phyloP scores from a whole-genome alignment of 495 filamentous ascomycete species.

The Podospora pseudoanserina region DNA sequence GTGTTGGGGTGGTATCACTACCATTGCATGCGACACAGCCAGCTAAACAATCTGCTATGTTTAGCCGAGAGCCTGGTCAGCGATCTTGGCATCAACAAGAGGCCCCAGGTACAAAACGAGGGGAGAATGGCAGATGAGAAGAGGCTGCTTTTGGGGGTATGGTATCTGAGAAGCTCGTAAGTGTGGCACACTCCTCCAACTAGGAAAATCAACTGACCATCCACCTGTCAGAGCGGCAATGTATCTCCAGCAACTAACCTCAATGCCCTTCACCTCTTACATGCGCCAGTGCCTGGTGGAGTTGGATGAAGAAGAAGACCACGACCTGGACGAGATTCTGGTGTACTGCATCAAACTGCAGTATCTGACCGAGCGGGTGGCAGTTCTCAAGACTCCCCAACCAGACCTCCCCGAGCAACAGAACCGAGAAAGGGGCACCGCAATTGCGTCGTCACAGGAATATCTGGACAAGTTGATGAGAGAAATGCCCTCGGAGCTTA shows the following conservation, averaged over 20 bases:
- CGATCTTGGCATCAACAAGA: constrained; percentile 43
- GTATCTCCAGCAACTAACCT: constrained; percentile 32
- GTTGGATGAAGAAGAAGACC: constrained; percentile 31
- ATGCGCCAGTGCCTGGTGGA: constrained; percentile 36
- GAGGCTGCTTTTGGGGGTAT: constrained; percentile 37
- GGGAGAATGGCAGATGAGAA: constrained; percentile 34
- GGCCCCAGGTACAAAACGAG: constrained; percentile 22
- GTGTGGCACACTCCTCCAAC: constrained; percentile 10
- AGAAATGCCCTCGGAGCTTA: neutral
- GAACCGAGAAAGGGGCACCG: constrained; percentile 23
- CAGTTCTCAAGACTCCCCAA: constrained; percentile 26
- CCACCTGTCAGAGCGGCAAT: constrained; percentile 18
- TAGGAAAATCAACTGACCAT: too few relatives aligned
- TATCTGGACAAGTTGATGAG: constrained; percentile 7
- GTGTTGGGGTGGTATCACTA: constrained; percentile 46
- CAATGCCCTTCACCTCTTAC: constrained; percentile 34
- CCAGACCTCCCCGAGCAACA: constrained; percentile 12
- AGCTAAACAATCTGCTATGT: constrained; percentile 44
- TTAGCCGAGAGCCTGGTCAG: constrained; percentile 44
- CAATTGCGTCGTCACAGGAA: constrained; percentile 4
- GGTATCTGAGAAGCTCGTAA: constrained; percentile 42
- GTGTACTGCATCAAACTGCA: constrained; percentile 38
- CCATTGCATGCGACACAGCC: constrained; percentile 40
- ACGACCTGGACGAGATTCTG: constrained; percentile 33
- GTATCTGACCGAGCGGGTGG: constrained; percentile 37